Conservation (phyloP, 495 filamentous ascomycete species). For the Aspergillus saccharolyticus region DNA sequence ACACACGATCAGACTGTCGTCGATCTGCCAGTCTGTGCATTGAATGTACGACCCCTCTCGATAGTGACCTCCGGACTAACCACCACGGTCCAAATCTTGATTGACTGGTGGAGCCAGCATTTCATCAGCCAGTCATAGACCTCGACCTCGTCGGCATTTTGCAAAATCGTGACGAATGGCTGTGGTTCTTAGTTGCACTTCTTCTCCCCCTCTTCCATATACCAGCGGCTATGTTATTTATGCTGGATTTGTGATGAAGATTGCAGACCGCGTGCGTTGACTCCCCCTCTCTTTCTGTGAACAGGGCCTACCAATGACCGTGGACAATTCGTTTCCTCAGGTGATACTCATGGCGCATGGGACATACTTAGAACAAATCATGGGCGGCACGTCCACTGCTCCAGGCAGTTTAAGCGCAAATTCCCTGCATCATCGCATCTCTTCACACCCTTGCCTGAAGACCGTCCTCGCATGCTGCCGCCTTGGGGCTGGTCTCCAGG, state of each 20-base stretch:
- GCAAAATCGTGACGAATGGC: neutral
- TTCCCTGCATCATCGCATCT: neutral
- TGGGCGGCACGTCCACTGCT: neutral
- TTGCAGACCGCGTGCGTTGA: neutral
- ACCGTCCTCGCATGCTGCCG: neutral
- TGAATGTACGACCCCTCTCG: neutral
- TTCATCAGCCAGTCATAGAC: neutral
- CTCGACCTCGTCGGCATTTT: neutral
- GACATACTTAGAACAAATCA: neutral
- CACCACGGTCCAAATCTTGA: neutral
- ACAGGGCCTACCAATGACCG: neutral
- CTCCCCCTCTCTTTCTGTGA: neutral
- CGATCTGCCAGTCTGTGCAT: neutral
- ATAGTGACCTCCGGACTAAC: neutral
- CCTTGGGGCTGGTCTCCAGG: neutral
- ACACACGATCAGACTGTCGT: neutral
- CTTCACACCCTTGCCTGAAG: neutral
- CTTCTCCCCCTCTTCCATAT: neutral
- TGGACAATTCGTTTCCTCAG: neutral
- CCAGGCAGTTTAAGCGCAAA: constrained; percentile 2
- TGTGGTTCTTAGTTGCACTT: neutral
- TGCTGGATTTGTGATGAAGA: neutral
- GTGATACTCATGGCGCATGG: neutral
- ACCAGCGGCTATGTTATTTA: neutral
- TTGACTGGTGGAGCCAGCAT: neutral